Conservation (phyloP, 371 early-diverging fungal species). For the Syncephalastrum monosporum region DNA sequence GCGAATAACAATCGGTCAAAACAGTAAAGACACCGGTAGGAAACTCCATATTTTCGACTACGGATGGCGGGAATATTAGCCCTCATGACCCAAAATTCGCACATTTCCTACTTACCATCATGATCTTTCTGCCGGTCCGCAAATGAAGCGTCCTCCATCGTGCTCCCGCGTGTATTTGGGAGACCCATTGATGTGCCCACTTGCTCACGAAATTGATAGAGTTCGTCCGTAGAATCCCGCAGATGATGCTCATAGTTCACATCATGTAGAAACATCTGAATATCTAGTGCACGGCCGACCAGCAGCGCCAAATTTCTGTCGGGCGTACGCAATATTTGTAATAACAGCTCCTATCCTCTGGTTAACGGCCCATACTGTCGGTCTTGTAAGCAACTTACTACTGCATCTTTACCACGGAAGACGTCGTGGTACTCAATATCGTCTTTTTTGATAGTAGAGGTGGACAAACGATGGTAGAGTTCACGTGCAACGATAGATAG, state of each 20-base stretch:
- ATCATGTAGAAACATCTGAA: conserved; percentile 83
- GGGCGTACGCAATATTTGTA: conserved; percentile 64
- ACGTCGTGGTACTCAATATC: conserved; percentile 74
- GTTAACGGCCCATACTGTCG: not conserved
- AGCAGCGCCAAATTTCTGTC: conserved; percentile 82
- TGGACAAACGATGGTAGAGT: conserved; percentile 50
- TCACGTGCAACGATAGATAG: conserved; percentile 75
- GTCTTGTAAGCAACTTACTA: conserved; percentile 48
- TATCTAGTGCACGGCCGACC: conserved; percentile 77
- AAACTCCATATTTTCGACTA: conserved; percentile 10
- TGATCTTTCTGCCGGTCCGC: conserved; percentile 8
- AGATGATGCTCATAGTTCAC: conserved; percentile 76
- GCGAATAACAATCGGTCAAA: conserved; percentile 66
- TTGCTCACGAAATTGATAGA: conserved; percentile 59
- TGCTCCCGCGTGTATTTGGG: conserved; percentile 1
- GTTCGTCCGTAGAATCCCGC: conserved; percentile 68
- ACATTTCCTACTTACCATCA: conserved; percentile 1
- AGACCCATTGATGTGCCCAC: conserved; percentile 13
- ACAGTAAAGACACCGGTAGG: conserved; percentile 63
- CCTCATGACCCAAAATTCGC: not conserved
- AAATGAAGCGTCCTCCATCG: not conserved
- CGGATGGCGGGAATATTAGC: not conserved
- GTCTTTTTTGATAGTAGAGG: conserved; percentile 64
- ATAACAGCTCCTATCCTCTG: conserved; percentile 51
- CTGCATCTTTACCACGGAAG: conserved; percentile 81